Base-by-base conservation (phyloP, 495 filamentous ascomycete genomes). In the Staphylotrichum tortipilum region DNA sequence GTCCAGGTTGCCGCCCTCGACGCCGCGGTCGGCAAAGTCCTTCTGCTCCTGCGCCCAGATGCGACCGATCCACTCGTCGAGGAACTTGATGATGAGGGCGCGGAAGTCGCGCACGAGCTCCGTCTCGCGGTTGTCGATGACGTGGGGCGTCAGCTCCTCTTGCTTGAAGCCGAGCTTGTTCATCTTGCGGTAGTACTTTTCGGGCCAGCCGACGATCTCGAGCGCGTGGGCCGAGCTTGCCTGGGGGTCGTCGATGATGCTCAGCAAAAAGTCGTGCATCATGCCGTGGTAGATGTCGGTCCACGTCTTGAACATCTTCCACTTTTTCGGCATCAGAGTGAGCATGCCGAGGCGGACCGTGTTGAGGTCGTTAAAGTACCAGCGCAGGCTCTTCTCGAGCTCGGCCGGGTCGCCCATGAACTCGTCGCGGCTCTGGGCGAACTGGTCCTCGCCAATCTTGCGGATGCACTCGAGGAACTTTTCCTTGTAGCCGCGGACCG, bases 341-440 rank as follows among this genome's bases (percentile, higher is more conserved):
- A 84, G 78, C 83, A 99, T 94, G 56, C 92, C 90, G 42, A 89
- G 73, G 70, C 88, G 84, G 49, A 95, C 90, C 0, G 87, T 85
- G 62, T 86, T 90, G 1, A 99, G 78, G 60, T 99, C 91, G 66
- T 95, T 94, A 76, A 97, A 99, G 68, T 82, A 97, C 92, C 94
- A 99, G 50, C 80, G 80, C 66, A 95, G 73, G 55, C 74, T 79
- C 70, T 95, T 92, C 38, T 91, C 86, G 35, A 99, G 70, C 55
- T 70, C 78, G n/a, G 85, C 79, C 0, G 94, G 85, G 57, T 96
- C 87, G 11, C 77, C 82, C 30, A 89, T 62, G 63, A 99, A 97
- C 26, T 80, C 74, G 37, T 85, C 76, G 52, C 83, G 82, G 36
- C 78, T 79, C 44, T 78, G 75, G n/a, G 81, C 79, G 39, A 97